A percentile compares a stretch with the other conserved stretches of the same genome.
Conservation (phyloP, 805 yeast species). For the Sugiyamaella smithiae region DNA sequence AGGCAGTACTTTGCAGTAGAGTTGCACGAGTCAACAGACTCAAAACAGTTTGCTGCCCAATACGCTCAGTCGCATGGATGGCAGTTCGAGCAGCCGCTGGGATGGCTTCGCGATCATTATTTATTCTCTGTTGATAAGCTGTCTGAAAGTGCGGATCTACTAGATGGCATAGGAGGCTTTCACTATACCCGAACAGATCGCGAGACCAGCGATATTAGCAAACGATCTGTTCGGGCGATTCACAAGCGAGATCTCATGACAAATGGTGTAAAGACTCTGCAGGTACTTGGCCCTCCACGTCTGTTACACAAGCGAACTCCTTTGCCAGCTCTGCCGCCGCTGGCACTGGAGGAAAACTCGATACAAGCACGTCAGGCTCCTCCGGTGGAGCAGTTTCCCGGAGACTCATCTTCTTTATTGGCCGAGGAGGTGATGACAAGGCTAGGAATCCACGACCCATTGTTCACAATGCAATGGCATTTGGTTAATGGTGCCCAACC, state of each 20-base stretch:
- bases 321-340: slow-evolving; percentile 12
- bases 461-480: slow-evolving; percentile 89
- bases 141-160: slow-evolving; percentile 21
- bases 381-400: slow-evolving; percentile 6
- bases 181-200: slow-evolving; percentile 10
- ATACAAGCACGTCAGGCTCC: background rate
- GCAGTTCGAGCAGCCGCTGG: slow-evolving; percentile 61
- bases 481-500: slow-evolving; percentile 67
- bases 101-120: slow-evolving; percentile 59
- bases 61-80: slow-evolving; percentile 32
- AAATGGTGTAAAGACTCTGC: slow-evolving; percentile 39
- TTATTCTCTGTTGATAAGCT: slow-evolving; percentile 55
- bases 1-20: slow-evolving; percentile 66
- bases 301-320: slow-evolving; percentile 20
- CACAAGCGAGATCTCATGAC: background rate
- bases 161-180: slow-evolving; percentile 17
- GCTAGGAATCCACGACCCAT: slow-evolving; percentile 75
- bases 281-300: slow-evolving; percentile 18
- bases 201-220: slow-evolving; percentile 9
- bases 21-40: slow-evolving; percentile 36
- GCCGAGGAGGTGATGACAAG: slow-evolving; percentile 40
- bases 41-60: slow-evolving; percentile 8
- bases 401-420: slow-evolving; percentile 17
- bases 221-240: slow-evolving; percentile 31
- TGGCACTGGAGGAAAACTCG: background rate